A percentile compares a stretch with the other conserved stretches of the same genome.
phyloP scores from a whole-genome alignment of 257 asterid genomes.

The Nicotiana tabacum region DNA sequence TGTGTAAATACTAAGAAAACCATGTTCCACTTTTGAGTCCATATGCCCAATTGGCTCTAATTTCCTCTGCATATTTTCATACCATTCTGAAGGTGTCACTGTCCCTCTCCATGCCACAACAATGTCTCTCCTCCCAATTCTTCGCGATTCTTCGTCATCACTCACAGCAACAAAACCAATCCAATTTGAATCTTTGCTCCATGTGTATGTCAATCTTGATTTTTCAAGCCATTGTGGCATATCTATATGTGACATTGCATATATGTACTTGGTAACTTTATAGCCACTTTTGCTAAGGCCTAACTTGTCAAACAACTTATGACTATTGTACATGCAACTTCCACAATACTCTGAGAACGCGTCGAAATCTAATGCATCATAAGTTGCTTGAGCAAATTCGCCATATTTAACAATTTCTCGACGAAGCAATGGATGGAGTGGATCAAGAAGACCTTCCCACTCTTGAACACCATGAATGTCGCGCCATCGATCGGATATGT shows the following conservation, averaged over 20 bases:
- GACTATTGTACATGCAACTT: conserved; percentile 51
- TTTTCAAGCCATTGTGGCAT: conserved; percentile 62
- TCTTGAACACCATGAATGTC: conserved; percentile 54
- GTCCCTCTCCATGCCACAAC: conserved; percentile 85
- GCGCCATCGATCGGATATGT: conserved; percentile 47
- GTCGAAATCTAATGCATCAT: conserved; percentile 69
- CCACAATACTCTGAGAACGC: conserved; percentile 61
- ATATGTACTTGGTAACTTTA: conserved; percentile 43
- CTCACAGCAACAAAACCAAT: conserved; percentile 73
- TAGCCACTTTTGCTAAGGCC: conserved; percentile 46
- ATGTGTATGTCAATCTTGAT: conserved; percentile 38
- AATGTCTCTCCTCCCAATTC: conserved; percentile 67
- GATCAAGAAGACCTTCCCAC: conserved; percentile 65
- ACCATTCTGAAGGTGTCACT: conserved; percentile 71
- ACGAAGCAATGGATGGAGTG: conserved; percentile 56
- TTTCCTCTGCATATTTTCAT: conserved; percentile 58
- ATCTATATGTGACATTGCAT: conserved; percentile 66
- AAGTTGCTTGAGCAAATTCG: conserved; percentile 71
- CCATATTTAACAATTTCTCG: conserved; percentile 71
- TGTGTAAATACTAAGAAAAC: conserved; percentile 71
- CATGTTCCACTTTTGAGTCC: conserved; percentile 64
- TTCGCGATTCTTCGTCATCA: conserved; percentile 44
- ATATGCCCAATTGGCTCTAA: conserved; percentile 55
- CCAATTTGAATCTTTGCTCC: conserved; percentile 86
- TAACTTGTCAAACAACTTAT: conserved; percentile 38